These are phyloP conservation scores for Xylaria sp. DNA, from an alignment of 2,329 filamentous ascomycete species.

Conservation along the genomic window DNA sequence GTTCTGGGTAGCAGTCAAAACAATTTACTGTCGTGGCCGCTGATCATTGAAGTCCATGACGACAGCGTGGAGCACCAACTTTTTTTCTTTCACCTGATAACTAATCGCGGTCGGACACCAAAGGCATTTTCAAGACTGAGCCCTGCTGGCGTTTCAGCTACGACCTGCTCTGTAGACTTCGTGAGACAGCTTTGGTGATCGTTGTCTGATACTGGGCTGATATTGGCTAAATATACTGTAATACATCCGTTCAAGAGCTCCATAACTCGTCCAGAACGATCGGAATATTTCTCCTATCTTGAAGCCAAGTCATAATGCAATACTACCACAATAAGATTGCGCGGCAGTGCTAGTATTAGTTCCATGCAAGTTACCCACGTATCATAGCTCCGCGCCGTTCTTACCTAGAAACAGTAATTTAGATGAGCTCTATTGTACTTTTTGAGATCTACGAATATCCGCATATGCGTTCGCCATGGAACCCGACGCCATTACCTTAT, in stretches of 20 bases:
- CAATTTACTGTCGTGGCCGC: conserved; percentile 27
- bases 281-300: conserved; percentile 17
- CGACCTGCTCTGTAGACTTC: neutral
- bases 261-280: neutral
- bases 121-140: neutral
- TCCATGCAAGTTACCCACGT: conserved; percentile 14
- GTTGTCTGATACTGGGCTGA: neutral
- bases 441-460: too few species aligned
- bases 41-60: conserved; percentile 35
- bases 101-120: neutral
- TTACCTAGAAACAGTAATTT: conserved; percentile 1
- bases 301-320: conserved; percentile 15
- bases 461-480: too few species aligned
- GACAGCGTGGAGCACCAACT: conserved; percentile 24
- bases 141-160: neutral
- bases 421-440: conserved; percentile 1
- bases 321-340: conserved; percentile 27
- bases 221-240: neutral
- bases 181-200: neutral
- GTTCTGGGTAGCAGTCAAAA: conserved; percentile 14
- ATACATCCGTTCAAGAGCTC: neutral
- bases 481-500: too few species aligned
- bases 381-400: conserved; percentile 14
- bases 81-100: conserved; percentile 4
- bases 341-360: conserved; percentile 15